Evolutionary conservation across 495 filamentous ascomycete genomes (phyloP), one percentile per base, ranked within the genome.

Genomic region (Neurospora africana): DNA sequence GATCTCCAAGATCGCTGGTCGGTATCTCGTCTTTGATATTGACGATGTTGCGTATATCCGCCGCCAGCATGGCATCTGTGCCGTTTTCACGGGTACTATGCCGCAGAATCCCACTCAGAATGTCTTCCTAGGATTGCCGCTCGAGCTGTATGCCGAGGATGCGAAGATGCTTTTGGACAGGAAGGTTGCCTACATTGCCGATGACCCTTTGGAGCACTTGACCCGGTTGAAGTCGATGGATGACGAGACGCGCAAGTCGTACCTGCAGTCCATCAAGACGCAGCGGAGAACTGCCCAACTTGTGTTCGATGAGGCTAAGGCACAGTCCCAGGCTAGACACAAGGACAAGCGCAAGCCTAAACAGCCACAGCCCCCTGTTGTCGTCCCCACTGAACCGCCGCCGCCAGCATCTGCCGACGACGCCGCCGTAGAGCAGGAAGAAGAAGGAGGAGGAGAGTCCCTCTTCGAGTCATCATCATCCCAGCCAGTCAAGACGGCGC

Each of bases 91-190:
- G 67, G 95, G 95, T 53, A 92, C 91, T 4, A 88, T 98, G 47
- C 93, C 96, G 3, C 95, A 97, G 81, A 88, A 91, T 53, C 93
- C 95, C 7, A 93, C 95, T 75, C 95, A 99, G 80, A 99, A 98
- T 84, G 86, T 97, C 69, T 98, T 98, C 79, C 86, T 94, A 72
- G 93, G 95, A 23, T 81, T 98, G 41, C 95, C 95, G 2, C 77
- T 98, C 43, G 90, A 97, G 82, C 83, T 99, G 47, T 93, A 95
- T 87, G 90, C 92, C 1, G 95, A 98, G 79, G 95, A 99, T 83
- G 94, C 90, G 4, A 87, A 89, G 71, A 78, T 97, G 71, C 86
- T 99, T 39, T 89, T 97, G 72, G 92, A 97, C 75, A 91, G 90
- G 76, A 89, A 87, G 75, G 87, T 89, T 75, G 94, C 87, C 71